phyloP scores from a whole-genome alignment of 2,329 filamentous ascomycete genomes.

The Cladosporium colombiae region DNA sequence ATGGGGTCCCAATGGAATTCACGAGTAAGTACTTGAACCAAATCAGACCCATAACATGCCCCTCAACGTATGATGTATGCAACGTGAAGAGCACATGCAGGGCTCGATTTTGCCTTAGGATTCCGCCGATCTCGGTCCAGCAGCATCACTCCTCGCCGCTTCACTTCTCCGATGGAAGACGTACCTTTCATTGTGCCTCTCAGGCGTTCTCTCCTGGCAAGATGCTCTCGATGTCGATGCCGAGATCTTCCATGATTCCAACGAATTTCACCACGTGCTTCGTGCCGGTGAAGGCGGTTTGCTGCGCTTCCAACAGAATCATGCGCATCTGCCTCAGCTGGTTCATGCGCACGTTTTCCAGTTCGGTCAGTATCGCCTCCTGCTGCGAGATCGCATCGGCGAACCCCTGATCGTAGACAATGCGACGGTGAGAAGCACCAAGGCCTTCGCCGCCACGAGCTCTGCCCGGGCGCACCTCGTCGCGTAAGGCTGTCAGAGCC shows the following conservation, averaged over 20 bases:
- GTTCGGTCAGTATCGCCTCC: background rate
- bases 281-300: background rate
- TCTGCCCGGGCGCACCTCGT: background rate
- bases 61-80: background rate
- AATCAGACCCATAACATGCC: background rate
- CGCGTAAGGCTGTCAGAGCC: background rate
- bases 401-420: background rate
- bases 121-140: background rate
- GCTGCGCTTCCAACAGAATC: background rate
- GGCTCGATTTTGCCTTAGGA: background rate
- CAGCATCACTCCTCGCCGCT: background rate
- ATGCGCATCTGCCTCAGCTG: constrained; percentile 2
- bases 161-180: background rate
- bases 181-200: background rate
- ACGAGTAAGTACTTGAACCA: background rate
- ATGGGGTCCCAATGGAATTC: background rate
- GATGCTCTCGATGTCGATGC: background rate
- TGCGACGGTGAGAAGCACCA: background rate
- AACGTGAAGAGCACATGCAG: no score
- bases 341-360: background rate
- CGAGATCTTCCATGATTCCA: background rate
- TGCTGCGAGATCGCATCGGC: background rate
- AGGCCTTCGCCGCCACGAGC: background rate
- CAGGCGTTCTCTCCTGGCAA: background rate
- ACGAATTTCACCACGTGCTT: background rate